Base-by-base conservation (phyloP, 306 rosid species). In the Datisca glomerata region DNA sequence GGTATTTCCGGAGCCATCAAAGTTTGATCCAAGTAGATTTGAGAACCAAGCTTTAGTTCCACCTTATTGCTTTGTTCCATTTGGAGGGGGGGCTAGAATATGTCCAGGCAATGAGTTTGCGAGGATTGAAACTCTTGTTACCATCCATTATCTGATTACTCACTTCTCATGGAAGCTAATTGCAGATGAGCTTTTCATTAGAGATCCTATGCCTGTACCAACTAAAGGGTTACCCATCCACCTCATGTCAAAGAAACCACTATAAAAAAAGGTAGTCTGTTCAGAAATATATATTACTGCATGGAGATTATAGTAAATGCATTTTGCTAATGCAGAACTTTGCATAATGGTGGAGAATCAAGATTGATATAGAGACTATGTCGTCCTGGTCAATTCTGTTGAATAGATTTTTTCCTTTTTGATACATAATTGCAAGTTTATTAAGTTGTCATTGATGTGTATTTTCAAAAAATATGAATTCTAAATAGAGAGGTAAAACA, bases 81-180 rank as follows among this genome's bases (percentile, higher is more conserved):
- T 86, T 14, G 92, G 84, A 36, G 94, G 75, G 8, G 94, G 92
- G 37, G 38, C 76, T 6, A 68, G 79, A 67, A 56, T 70, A 25
- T 81, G 94, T 50, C 94, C 92, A 10, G 84, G 94, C 20, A 51
- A 60, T 24, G 94, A 81, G 47, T 59, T 79, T 66, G 64, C 85
- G 3, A 79, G 69, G 73, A 58, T 78, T 45, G 80, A 79, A 60
- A 75, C 64, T 18, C 72, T 81, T 0, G 69, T 76, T 8, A 27
- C 84, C 43, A 71, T 86, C 27, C 96, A 81, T 58, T 63, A 75
- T 47, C 43, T 86, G 3, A 77, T 81, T 22, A 78, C 86, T 2
- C 58, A 22, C 5, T 86, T 81, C 75, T 66, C 49, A 10, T 81
- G 96, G 94, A 79, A 75, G 49, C 73, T 61, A 8, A 40, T 45